These are phyloP conservation scores for Fraxinus americana DNA, from an alignment of 257 asterid genomes.

Conservation along the genomic window DNA sequence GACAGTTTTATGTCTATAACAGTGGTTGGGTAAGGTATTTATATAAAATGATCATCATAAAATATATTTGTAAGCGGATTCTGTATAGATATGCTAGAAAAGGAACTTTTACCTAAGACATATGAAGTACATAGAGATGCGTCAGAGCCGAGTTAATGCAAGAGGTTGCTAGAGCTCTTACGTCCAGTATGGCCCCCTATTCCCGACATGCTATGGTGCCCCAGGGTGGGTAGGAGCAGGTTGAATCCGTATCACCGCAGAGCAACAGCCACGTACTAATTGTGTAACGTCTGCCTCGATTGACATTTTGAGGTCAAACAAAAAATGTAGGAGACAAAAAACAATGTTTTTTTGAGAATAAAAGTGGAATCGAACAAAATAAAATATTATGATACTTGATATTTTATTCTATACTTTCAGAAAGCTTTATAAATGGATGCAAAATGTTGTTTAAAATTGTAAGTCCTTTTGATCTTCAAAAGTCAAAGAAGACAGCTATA, in stretches of 20 bases:
- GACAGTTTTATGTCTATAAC: too few species aligned
- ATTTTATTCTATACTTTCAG: neutral
- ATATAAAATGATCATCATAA: neutral
- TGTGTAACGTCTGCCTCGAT: neutral
- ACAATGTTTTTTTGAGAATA: too few species aligned
- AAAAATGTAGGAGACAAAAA: neutral
- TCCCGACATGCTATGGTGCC: too few species aligned
- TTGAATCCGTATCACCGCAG: too few species aligned
- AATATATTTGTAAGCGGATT: neutral
- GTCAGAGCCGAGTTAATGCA: neutral
- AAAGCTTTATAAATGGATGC: neutral
- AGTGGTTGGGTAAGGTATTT: neutral
- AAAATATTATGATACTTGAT: neutral
- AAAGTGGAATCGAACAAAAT: neutral
- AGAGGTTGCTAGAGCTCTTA: too few species aligned
- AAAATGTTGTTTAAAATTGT: too few species aligned
- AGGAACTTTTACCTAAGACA: neutral
- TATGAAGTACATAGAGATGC: neutral
- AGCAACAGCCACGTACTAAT: neutral
- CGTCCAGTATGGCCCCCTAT: too few species aligned
- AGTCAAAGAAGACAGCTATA: neutral
- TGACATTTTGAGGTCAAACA: slow-evolving; percentile 9
- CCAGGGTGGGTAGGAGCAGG: too few species aligned
- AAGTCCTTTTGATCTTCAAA: slow-evolving; percentile 6
- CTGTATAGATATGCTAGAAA: neutral